Conservation (phyloP, 2,329 filamentous ascomycete genomes). For the Stemphylium vesicarium region DNA sequence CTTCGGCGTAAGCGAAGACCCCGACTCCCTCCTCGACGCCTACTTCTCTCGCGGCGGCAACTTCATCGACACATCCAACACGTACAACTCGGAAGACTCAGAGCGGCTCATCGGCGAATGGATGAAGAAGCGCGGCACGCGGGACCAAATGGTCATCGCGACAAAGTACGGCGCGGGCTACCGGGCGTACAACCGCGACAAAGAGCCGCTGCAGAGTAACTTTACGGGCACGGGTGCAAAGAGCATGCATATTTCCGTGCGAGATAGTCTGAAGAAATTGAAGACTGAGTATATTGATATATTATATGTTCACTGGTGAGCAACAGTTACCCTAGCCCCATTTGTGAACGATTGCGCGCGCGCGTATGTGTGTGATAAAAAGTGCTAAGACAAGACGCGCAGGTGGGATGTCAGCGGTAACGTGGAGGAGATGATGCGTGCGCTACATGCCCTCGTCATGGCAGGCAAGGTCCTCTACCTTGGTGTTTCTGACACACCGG, state of each 20-base stretch:
- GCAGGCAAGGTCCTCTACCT: conserved; percentile 54
- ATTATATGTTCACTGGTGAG: conserved; percentile 12
- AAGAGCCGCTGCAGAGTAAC: conserved; percentile 26
- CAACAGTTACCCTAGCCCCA: conserved; percentile 41
- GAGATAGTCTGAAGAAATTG: conserved; percentile 24
- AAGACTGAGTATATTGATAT: conserved; percentile 71
- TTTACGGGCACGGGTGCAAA: conserved; percentile 24
- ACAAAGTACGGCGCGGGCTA: conserved; percentile 48
- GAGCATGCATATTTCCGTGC: conserved; percentile 22
- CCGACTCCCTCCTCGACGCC: conserved; percentile 70
- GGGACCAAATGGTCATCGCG: conserved; percentile 52
- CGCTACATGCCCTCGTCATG: conserved; percentile 51
- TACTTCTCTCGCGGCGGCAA: conserved; percentile 73
- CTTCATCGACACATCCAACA: conserved; percentile 70
- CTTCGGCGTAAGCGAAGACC: conserved; percentile 69
- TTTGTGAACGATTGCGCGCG: neutral
- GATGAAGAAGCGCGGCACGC: conserved; percentile 47
- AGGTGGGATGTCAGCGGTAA: conserved; percentile 53
- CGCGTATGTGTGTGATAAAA: too few relatives aligned
- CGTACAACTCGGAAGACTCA: conserved; percentile 51
- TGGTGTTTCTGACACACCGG: conserved; percentile 53
- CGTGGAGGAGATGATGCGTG: conserved; percentile 54
- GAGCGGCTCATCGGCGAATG: conserved; percentile 55
- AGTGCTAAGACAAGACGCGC: conserved; percentile 29
- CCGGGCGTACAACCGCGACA: conserved; percentile 11